Evolutionary conservation across 2,329 filamentous ascomycete species (phyloP), one percentile per base, ranked within the genome.

Genomic region (Orbilia oligospora): DNA sequence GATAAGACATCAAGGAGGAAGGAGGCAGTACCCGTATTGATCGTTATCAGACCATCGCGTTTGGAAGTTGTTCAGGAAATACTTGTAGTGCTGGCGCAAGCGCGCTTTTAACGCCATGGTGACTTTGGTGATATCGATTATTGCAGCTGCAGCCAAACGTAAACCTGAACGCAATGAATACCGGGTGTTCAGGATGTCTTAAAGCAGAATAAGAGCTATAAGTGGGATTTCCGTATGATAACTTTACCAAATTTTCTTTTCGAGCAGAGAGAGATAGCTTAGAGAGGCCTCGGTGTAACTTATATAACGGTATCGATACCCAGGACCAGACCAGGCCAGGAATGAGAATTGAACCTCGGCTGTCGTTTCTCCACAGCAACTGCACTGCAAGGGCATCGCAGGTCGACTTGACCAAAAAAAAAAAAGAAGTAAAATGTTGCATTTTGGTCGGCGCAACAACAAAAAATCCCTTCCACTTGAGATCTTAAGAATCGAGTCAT

Each of bases 51-150:
- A 94, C 94, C 94, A 97, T 89, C 94, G 86, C 77, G 94, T 97
- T 71, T 93, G 88, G 84, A 97, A 97, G 67, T 77, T 71, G 81
- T 96, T 92, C 30, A 95, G 88, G 49, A 90, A 86, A 84, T 91
- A 97, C 58, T 87, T 87, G 84, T 97, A 97, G 84, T 97, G 93
- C 46, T 86, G 86, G 79, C 93, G 88, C 56, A 85, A 88, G 58
- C 91, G 89, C 79, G 85, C 85, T 84, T 92, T 94, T 61, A 90
- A 85, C 22, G 76, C 58, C 71, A 79, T 79, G 30, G n/a, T 20
- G 38, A 44, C 3, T 9, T 41, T 44, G 8, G 38, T 30, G 38
- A 44, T 44, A 12, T 41, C 8, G 36, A 10, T n/a, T 38, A 10
- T 30, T 30, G 27, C 27, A n/a, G n/a, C n/a, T n/a, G n/a, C n/a